Evolutionary conservation across 192 early-diverging fungal species (phyloP).

Genomic region (Coemansia sp.): DNA sequence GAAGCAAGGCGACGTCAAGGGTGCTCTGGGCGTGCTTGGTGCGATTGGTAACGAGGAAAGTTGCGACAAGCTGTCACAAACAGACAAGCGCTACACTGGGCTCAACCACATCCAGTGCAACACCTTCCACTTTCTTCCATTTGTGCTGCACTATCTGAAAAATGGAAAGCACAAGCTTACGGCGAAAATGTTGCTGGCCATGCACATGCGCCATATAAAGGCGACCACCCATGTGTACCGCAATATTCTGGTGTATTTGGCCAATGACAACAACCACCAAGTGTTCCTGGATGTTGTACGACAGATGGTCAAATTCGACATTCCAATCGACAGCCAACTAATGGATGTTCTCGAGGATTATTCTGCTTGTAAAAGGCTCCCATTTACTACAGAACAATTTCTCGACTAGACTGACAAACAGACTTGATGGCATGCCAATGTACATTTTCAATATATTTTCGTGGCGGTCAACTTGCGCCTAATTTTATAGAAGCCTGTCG

Average conservation of each 20-base stretch:
- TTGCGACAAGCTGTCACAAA: conserved; percentile 7
- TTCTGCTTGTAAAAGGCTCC: not conserved
- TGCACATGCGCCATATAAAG: conserved; percentile 19
- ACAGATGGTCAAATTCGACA: conserved; percentile 15
- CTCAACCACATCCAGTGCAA: conserved; percentile 10
- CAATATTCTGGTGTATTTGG: conserved; percentile 11
- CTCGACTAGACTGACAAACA: not conserved
- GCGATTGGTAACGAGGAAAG: conserved; percentile 14
- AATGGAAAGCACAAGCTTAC: conserved; percentile 1
- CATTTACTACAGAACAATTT: not conserved
- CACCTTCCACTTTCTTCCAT: conserved; percentile 18
- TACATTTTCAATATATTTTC: not conserved
- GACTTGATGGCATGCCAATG: not conserved
- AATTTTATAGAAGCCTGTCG: too few species aligned
- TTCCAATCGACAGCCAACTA: conserved; percentile 2
- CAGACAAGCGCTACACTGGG: conserved; percentile 11
- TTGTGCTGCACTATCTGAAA: conserved; percentile 18
- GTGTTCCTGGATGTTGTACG: conserved; percentile 22
- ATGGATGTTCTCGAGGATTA: conserved; percentile 23
- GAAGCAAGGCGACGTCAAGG: conserved; percentile 9
- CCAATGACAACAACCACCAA: conserved; percentile 4
- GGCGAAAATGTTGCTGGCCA: conserved; percentile 15
- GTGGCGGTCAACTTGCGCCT: too few species aligned
- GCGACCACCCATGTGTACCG: conserved; percentile 16
- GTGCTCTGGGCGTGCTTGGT: conserved; percentile 21